phyloP scores from a whole-genome alignment of 164 flowering plant genomes.

The Berberis thunbergii region DNA sequence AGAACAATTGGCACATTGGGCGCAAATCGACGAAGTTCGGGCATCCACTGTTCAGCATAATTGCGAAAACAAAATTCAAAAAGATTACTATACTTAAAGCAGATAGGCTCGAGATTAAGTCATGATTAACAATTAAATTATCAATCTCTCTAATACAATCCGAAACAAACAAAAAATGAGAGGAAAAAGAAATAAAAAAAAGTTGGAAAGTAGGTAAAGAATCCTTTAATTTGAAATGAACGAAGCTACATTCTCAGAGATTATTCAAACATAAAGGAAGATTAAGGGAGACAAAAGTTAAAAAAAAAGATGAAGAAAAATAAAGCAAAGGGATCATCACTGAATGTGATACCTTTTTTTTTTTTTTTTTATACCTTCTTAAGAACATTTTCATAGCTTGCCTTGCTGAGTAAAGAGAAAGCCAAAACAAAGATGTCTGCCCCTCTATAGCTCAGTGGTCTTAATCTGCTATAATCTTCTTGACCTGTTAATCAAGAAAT shows the following conservation, averaged over 20 bases:
- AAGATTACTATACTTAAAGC: neutral
- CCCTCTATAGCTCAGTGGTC: conserved; percentile 98
- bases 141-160: neutral
- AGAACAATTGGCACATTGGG: conserved; percentile 95
- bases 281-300: neutral
- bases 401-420: conserved; percentile 88
- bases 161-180: neutral
- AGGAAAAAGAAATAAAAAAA: neutral
- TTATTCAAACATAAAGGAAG: neutral
- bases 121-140: neutral
- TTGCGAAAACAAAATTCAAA: neutral
- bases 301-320: neutral
- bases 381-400: conserved; percentile 98
- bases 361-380: conserved; percentile 55
- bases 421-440: conserved; percentile 96
- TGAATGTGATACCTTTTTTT: conserved; percentile 61
- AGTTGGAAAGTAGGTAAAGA: neutral
- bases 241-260: neutral
- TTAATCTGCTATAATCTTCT: conserved; percentile 96
- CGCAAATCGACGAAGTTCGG: conserved; percentile 92
- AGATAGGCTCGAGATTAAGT: no score
- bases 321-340: neutral
- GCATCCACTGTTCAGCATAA: conserved; percentile 78
- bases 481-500: conserved; percentile 52
- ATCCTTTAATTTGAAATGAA: neutral